Conservation (phyloP, 192 early-diverging fungal genomes). For the Rhizophagus sp. region DNA sequence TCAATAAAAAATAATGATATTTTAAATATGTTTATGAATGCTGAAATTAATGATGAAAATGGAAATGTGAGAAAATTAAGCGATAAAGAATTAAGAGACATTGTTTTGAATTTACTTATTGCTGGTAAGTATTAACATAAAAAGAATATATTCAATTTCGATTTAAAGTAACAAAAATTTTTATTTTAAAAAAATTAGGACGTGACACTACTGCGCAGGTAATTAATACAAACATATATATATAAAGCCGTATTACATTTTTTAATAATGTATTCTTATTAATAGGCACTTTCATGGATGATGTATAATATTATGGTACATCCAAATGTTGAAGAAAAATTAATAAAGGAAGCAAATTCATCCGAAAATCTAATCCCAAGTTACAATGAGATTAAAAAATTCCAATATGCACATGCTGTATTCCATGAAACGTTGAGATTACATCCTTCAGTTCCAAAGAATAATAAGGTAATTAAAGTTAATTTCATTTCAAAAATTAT, state of each 20-base stretch:
- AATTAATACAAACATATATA: too few relatives aligned
- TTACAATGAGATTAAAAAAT: conserved; percentile 25
- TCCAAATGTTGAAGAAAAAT: conserved; percentile 37
- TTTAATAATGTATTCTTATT: too few relatives aligned
- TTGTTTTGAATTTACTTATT: conserved; percentile 48
- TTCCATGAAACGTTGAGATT: conserved; percentile 60
- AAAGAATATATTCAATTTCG: too few relatives aligned
- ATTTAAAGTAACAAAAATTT: too few relatives aligned
- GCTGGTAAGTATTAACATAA: conserved; percentile 2
- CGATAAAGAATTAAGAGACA: conserved; percentile 47
- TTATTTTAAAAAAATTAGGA: conserved; percentile 34
- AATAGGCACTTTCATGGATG: conserved; percentile 48
- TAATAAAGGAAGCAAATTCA: conserved; percentile 40
- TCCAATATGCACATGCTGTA: not conserved
- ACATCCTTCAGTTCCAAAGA: conserved; percentile 65
- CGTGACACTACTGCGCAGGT: conserved; percentile 61
- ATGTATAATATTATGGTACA: conserved; percentile 47
- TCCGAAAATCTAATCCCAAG: conserved; percentile 6
- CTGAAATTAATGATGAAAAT: conserved; percentile 21
- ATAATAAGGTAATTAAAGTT: conserved; percentile 45
- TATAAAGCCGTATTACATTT: too few relatives aligned
- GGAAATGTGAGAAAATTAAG: conserved; percentile 39
- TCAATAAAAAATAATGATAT: conserved; percentile 35
- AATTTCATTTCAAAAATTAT: not conserved
- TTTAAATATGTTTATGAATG: conserved; percentile 50